phyloP scores from a whole-genome alignment of 805 yeast species.

The Soucietia sequanensis region DNA sequence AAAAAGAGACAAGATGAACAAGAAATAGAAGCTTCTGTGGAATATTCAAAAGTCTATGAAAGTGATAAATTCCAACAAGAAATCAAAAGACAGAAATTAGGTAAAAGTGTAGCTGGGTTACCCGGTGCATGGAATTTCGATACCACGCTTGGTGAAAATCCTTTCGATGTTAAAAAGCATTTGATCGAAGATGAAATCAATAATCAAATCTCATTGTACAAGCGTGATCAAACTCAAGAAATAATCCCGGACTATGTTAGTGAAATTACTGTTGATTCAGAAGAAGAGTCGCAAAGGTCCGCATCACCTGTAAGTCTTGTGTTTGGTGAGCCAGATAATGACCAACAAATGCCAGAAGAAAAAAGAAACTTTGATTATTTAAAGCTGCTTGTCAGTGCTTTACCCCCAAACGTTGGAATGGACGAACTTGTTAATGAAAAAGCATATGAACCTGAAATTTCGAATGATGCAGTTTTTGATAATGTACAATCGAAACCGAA shows the following conservation, averaged over 20 bases:
- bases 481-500: slow-evolving; percentile 41
- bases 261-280: slow-evolving; percentile 31
- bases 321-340: slow-evolving; percentile 10
- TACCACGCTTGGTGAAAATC: slow-evolving; percentile 12
- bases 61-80: slow-evolving; percentile 29
- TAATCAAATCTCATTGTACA: slow-evolving; percentile 20
- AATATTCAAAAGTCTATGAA: slow-evolving; percentile 29
- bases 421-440: slow-evolving; percentile 54
- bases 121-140: slow-evolving; percentile 39
- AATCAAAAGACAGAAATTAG: slow-evolving; percentile 32
- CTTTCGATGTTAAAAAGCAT: slow-evolving; percentile 27
- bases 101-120: slow-evolving; percentile 25
- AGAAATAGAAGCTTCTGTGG: slow-evolving; percentile 43
- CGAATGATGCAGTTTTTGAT: slow-evolving; percentile 33
- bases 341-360: slow-evolving; percentile 8
- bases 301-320: slow-evolving; percentile 10
- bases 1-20: slow-evolving; percentile 32
- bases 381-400: slow-evolving; percentile 29
- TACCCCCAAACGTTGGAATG: slow-evolving; percentile 30
- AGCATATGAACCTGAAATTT: slow-evolving; percentile 67
- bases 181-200: slow-evolving; percentile 31
- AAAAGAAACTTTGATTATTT: slow-evolving; percentile 30
- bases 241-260: slow-evolving; percentile 26
- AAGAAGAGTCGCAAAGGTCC: slow-evolving; percentile 11
- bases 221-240: slow-evolving; percentile 18